phyloP scores from a whole-genome alignment of 179 eudicot species.

The Camellia oleifera region DNA sequence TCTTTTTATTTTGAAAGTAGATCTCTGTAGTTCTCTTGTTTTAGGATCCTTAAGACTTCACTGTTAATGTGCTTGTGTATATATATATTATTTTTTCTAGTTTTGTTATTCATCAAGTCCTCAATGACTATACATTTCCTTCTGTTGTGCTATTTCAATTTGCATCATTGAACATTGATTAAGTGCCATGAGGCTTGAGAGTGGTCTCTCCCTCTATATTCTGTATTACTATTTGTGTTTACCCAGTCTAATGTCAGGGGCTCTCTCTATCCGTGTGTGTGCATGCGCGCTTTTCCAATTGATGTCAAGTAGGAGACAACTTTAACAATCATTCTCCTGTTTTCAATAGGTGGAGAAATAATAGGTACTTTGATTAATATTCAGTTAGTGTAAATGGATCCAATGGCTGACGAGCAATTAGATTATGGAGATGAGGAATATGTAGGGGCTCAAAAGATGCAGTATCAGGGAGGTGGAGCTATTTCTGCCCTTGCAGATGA shows the following conservation, averaged over 20 bases:
- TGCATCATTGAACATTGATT: background rate
- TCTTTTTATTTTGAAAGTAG: background rate
- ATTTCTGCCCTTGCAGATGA: slow-evolving; percentile 92
- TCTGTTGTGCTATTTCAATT: background rate
- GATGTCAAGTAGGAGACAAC: background rate
- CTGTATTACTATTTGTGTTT: background rate
- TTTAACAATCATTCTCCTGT: background rate
- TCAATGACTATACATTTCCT: background rate
- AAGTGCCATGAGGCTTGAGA: background rate
- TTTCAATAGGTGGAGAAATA: slow-evolving; percentile 24
- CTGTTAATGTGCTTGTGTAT: background rate
- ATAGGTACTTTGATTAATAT: slow-evolving; percentile 5
- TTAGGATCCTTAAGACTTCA: background rate
- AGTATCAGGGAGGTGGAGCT: slow-evolving; percentile 74
- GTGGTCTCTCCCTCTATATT: background rate
- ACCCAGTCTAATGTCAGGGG: background rate
- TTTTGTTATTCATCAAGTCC: background rate
- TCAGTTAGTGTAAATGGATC: slow-evolving; percentile 49
- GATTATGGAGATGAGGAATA: slow-evolving; percentile 77
- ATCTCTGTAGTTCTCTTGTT: background rate
- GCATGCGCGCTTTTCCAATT: background rate
- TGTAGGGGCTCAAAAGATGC: slow-evolving; percentile 59
- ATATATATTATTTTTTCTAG: background rate
- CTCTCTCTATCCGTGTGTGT: background rate
- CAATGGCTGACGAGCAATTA: slow-evolving; percentile 58